A percentile compares a stretch with the other conserved stretches of the same genome.
These are phyloP conservation scores for Jackrogersella minutella DNA, from an alignment of 495 filamentous ascomycete species.

Conservation along the genomic window DNA sequence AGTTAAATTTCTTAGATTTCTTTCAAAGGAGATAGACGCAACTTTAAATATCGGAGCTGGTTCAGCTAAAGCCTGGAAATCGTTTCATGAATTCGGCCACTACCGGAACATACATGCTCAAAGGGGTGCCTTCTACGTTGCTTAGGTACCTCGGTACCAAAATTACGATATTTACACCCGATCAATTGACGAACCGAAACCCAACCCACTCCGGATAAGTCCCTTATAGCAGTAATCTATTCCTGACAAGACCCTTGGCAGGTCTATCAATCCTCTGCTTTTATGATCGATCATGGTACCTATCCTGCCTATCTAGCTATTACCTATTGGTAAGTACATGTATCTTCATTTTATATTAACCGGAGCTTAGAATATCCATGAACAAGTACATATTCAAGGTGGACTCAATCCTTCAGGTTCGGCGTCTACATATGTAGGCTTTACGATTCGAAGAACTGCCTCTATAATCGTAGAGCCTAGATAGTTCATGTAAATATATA, in stretches of 20 bases:
- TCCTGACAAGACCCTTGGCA: neutral
- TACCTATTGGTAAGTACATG: neutral
- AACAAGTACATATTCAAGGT: too few species aligned
- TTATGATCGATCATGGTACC: neutral
- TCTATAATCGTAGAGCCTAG: neutral
- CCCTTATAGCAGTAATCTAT: neutral
- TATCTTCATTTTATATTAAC: neutral
- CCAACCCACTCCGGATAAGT: neutral
- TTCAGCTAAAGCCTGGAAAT: neutral
- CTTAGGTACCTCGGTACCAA: slow-evolving; percentile 3
- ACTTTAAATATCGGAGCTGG: slow-evolving; percentile 5
- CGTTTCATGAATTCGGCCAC: neutral
- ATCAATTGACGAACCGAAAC: neutral
- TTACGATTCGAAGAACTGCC: neutral
- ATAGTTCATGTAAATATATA: neutral
- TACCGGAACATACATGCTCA: neutral
- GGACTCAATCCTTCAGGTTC: too few species aligned
- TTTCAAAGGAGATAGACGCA: neutral
- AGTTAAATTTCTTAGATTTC: neutral
- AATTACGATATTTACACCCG: neutral
- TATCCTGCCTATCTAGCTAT: neutral
- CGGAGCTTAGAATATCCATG: too few species aligned
- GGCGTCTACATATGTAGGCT: neutral
- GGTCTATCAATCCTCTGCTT: neutral
- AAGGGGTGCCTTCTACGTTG: neutral